These are phyloP conservation scores for Arxiozyma bovina DNA, from an alignment of 1,139 yeast species.

Conservation along the genomic window DNA sequence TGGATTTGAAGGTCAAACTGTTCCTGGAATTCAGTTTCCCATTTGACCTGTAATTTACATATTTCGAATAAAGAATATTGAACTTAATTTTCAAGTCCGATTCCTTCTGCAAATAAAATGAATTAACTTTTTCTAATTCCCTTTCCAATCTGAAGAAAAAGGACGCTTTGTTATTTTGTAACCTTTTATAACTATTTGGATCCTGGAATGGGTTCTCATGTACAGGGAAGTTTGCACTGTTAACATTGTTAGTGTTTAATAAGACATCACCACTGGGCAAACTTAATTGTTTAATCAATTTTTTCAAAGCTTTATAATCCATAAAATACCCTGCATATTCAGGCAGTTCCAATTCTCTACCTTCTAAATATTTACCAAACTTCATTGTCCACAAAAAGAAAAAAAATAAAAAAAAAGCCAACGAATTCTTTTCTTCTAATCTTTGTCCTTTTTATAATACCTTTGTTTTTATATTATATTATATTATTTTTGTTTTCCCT, in stretches of 20 bases:
- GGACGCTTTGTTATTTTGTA: slow-evolving; percentile 86
- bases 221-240: background rate
- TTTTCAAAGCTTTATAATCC: slow-evolving; percentile 82
- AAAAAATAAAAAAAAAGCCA: no score
- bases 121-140: slow-evolving; percentile 88
- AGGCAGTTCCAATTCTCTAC: slow-evolving; percentile 87
- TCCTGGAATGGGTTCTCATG: slow-evolving; percentile 12
- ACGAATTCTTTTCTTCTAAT: no score
- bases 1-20: slow-evolving; percentile 52
- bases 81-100: slow-evolving; percentile 71
- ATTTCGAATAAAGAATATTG: slow-evolving; percentile 67
- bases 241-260: background rate
- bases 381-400: slow-evolving; percentile 41
- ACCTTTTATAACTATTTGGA: slow-evolving; percentile 40
- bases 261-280: slow-evolving; percentile 29
- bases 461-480: no score
- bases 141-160: slow-evolving; percentile 89
- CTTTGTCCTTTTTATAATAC: no score
- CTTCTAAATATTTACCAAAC: slow-evolving; percentile 90
- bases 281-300: slow-evolving; percentile 59
- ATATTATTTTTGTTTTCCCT: no score
- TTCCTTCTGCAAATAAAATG: slow-evolving; percentile 82
- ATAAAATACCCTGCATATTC: slow-evolving; percentile 91
- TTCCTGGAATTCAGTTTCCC: slow-evolving; percentile 41
- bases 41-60: slow-evolving; percentile 44